Base-by-base conservation (phyloP, 108 stramenopile genomes). In the Fragilariopsis cylindrus region DNA sequence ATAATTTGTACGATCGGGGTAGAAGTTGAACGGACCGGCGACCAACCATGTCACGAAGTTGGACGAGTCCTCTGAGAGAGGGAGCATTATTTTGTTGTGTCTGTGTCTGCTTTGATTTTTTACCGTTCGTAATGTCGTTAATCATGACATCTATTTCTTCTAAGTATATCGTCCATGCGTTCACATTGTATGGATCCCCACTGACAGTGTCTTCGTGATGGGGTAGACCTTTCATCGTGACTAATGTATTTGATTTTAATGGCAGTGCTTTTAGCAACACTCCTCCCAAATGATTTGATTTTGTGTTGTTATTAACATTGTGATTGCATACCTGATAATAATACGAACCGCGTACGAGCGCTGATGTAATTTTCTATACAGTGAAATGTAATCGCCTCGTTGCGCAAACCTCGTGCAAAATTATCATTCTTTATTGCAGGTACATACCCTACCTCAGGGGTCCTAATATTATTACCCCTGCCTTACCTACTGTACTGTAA, bases 1-100 rank as follows among this genome's bases (percentile, higher is more conserved):
- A 99, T 44, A 99, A 78, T 82, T 99, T 99, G 92, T 98, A 99
- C 64, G 87, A 89, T 52, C 97, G 87, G 11, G 99, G 98, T 42
- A 99, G 75, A 12, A 89, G 70, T 45, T 81, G 70, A 13, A 99
- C 78, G 2, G 98, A 91, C 15, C 98, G 82, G 78, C 96, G 93
- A 0, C 81, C 87, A 39, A 92, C 73, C 40, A 76, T 69, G 56
- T 78, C 72, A 18, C 74, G 73, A 15, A 78, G 57, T 57, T 43
- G 44, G 19, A 73, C 30, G 46, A 74, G 43, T 44, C 52, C 44
- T 12, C 53, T 15, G 4, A 47, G 60, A 13, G 57, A 63, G 69
- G 50, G 11, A 52, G 58, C 46, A 12, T 16, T 57, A 21, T 41
- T 39, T 60, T n/a, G 39, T 60, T 18, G 11, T 30, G 58, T 40